A percentile compares a stretch with the other conserved stretches of the same genome.
Evolutionary conservation across 202 grass and related monocot genomes (phyloP).

Genomic region (Setaria italica): DNA sequence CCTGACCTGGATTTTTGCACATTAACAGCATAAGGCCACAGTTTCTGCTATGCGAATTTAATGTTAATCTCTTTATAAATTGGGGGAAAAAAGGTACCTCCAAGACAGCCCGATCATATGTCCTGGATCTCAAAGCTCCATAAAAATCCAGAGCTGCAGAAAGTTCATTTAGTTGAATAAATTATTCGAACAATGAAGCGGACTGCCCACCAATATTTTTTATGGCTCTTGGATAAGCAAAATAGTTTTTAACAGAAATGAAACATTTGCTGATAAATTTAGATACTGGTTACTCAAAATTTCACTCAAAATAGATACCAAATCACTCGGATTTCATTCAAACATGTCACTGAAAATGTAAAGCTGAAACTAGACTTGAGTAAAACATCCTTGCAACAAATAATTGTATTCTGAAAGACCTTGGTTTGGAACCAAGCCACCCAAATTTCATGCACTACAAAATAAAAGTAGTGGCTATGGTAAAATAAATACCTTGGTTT

Average conservation of each 20-base stretch:
- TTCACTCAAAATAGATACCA: neutral
- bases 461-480: neutral
- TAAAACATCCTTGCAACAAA: neutral
- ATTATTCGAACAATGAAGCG: conserved; percentile 13
- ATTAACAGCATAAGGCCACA: neutral
- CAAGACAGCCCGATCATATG: conserved; percentile 85
- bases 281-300: neutral
- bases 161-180: conserved; percentile 36
- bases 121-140: conserved; percentile 90
- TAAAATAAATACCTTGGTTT: conserved; percentile 76
- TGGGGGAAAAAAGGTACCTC: conserved; percentile 53
- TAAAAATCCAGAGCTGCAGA: conserved; percentile 88
- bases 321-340: neutral
- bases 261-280: conserved; percentile 12
- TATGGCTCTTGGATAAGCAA: neutral
- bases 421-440: neutral
- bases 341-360: conserved; percentile 22
- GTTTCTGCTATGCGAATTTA: neutral
- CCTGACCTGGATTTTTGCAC: conserved; percentile 17
- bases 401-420: neutral
- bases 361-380: neutral
- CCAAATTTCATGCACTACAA: conserved; percentile 1
- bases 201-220: neutral
- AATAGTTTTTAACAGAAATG: neutral
- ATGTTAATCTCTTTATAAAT: conserved; percentile 9